Evolutionary conservation across 139 green algal genomes (phyloP), one percentile per base, ranked within the genome.

Genomic region (Chlorella ohadii): DNA sequence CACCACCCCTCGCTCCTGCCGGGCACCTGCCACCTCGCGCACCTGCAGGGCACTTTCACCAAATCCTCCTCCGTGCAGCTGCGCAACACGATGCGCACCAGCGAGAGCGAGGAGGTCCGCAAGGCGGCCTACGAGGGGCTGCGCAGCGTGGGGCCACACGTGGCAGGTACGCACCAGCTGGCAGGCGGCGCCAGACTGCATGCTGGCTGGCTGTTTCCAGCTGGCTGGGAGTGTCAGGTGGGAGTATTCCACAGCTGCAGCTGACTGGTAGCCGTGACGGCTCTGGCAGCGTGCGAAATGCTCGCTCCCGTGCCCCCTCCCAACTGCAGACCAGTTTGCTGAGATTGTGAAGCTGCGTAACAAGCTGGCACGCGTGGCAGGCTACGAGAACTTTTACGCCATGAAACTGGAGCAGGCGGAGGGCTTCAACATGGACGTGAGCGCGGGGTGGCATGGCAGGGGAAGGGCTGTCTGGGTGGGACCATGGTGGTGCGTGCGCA

Each of bases 271-370:
- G n/a, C n/a, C n/a, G n/a, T n/a, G n/a, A n/a, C n/a, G n/a, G n/a
- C n/a, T n/a, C n/a, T n/a, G n/a, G n/a, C n/a, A n/a, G n/a, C n/a
- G n/a, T n/a, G n/a, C n/a, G n/a, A n/a, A n/a, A n/a, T n/a, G 20
- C 61, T 31, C 19, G 34, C 36, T 22, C 1, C 34, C 36, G 16
- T 19, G 39, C 19, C 27, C 51, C 7, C 55, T 11, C 25, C 27
- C 57, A 28, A 27, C 77, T 71, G 80, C 78, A 56, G 84, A 90
- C 82, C 71, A 77, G 15, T 96, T 97, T 70, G 67, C 91, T n/a
- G 91, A 92, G 68, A 95, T 98, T 78, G 91, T 98, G 19, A 96
- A 95, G 87, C 66, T 91, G 80, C 91, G 94, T 82, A 96, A 98
- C 89, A 39, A 81, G 70, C 89, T 98, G 66, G 94, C 94, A 0